A percentile compares a stretch with the other conserved stretches of the same genome.
phyloP scores from a whole-genome alignment of 108 stramenopile genomes.

The Cylindrotheca fusiformis region DNA sequence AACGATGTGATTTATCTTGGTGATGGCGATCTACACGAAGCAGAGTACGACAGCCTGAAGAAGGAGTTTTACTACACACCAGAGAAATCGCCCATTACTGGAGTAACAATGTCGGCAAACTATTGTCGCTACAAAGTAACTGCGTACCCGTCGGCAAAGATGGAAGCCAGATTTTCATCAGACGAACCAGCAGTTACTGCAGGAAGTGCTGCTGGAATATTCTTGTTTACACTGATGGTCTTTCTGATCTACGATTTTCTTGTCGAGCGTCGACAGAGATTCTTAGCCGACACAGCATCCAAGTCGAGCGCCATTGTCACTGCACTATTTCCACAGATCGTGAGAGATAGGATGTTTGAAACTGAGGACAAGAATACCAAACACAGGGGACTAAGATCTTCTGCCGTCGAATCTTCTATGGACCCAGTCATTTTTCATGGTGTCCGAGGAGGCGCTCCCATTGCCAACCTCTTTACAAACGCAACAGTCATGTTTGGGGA shows the following conservation, averaged over 20 bases:
- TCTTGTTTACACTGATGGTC: slow-evolving; percentile 36
- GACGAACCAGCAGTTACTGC: slow-evolving; percentile 40
- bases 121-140: slow-evolving; percentile 17
- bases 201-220: slow-evolving; percentile 27
- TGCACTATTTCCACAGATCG: slow-evolving; percentile 52
- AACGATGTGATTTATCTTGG: slow-evolving; percentile 14
- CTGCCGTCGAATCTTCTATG: too few species aligned
- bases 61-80: neutral
- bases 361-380: slow-evolving; percentile 26
- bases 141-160: slow-evolving; percentile 46
- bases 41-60: neutral
- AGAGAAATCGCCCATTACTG: neutral
- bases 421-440: too few species aligned
- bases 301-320: slow-evolving; percentile 49
- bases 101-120: neutral
- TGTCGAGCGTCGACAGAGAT: slow-evolving; percentile 45
- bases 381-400: slow-evolving; percentile 33
- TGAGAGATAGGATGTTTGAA: slow-evolving; percentile 39
- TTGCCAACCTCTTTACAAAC: slow-evolving; percentile 18
- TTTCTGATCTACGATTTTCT: slow-evolving; percentile 59
- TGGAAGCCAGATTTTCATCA: slow-evolving; percentile 18
- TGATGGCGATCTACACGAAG: slow-evolving; percentile 12
- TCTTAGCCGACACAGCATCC: slow-evolving; percentile 23
- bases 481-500: slow-evolving; percentile 21
- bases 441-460: too few species aligned